These are phyloP conservation scores for Penicillium crystallinum DNA, from an alignment of 495 filamentous ascomycete genomes.

Conservation along the genomic window DNA sequence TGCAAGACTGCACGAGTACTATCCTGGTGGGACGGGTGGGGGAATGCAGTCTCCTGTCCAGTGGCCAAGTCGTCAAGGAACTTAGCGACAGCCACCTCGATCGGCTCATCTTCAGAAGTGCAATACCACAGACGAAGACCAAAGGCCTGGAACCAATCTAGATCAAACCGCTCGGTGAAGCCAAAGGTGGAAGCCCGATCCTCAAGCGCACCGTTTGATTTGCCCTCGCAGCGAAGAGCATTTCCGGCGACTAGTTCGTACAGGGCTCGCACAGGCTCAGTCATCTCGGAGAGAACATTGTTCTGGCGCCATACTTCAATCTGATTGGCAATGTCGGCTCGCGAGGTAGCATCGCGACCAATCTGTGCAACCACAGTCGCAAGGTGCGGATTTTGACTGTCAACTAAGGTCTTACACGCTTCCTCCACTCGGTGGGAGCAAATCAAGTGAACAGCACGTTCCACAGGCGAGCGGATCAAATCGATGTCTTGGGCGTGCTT, in stretches of 20 bases:
- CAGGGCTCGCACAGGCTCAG: constrained; percentile 75
- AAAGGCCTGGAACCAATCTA: constrained; percentile 92
- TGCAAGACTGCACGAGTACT: constrained; percentile 47
- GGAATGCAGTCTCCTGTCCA: constrained; percentile 54
- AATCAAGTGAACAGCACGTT: constrained; percentile 76
- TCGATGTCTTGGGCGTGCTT: constrained; percentile 44
- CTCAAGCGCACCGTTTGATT: constrained; percentile 56
- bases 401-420: constrained; percentile 71
- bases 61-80: constrained; percentile 65
- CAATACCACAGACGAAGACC: constrained; percentile 86
- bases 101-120: constrained; percentile 57
- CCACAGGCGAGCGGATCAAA: constrained; percentile 57
- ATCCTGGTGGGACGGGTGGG: constrained; percentile 56
- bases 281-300: constrained; percentile 78
- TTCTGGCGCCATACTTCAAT: constrained; percentile 77
- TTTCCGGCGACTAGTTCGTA: constrained; percentile 90
- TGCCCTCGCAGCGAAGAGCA: constrained; percentile 71
- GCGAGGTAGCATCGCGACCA: constrained; percentile 58
- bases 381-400: constrained; percentile 69
- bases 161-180: constrained; percentile 71
- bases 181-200: constrained; percentile 71
- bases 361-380: constrained; percentile 80
- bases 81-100: constrained; percentile 63
- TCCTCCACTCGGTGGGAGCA: constrained; percentile 71
- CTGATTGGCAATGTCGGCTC: constrained; percentile 67